Conservation (phyloP, 345 rosid genomes). For the Cardiospermum halicacabum region DNA sequence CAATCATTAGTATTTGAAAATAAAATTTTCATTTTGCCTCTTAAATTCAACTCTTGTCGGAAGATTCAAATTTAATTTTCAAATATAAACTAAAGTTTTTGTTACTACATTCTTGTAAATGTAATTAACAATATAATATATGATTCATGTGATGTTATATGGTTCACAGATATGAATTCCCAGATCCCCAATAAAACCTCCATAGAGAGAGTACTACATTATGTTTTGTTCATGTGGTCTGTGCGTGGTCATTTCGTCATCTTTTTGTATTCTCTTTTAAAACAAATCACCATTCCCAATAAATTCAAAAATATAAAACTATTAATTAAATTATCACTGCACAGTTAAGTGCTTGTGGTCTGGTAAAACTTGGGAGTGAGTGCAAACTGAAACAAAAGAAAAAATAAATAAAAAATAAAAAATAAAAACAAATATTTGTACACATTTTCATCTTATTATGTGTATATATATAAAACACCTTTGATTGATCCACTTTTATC, state of each 20-base stretch:
- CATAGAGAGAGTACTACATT: conserved; percentile 7
- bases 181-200: conserved; percentile 42
- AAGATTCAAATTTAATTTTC: too few species aligned
- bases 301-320: not conserved
- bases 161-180: conserved; percentile 12
- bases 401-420: not conserved
- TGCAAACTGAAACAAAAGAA: not conserved
- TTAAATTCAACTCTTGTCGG: not conserved
- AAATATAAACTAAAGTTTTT: too few species aligned
- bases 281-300: conserved; percentile 34
- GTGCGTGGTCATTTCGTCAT: conserved; percentile 40
- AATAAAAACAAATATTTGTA: not conserved
- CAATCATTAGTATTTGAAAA: conserved; percentile 3
- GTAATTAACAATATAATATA: too few species aligned
- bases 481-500: conserved; percentile 42
- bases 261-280: conserved; percentile 11
- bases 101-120: too few species aligned
- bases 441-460: not conserved
- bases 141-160: too few species aligned
- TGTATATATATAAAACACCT: not conserved
- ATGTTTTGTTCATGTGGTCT: not conserved
- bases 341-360: conserved; percentile 18
- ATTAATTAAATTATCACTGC: not conserved
- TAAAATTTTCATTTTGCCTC: not conserved
- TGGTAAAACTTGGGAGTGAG: conserved; percentile 38